Base-by-base conservation (phyloP, 2,329 filamentous ascomycete genomes). In the Emmonsia crescens region DNA sequence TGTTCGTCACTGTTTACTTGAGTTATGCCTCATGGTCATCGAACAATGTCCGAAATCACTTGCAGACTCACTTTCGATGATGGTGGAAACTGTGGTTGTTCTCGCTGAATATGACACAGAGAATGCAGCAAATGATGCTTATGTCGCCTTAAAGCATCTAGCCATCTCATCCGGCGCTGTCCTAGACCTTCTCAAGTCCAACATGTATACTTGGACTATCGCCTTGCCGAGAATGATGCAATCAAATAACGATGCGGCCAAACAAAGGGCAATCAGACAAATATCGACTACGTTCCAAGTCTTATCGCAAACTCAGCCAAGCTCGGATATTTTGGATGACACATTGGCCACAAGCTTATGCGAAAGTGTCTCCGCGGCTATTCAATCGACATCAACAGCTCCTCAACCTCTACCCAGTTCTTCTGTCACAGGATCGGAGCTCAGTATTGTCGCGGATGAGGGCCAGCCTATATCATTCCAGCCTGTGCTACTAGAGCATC, bases 191-290 rank as follows among this genome's bases (percentile, higher is more conserved):
- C 77, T 93, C 31, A 89, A 89, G 67, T 82, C 81, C 33, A 87
- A 84, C 0, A 80, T 95, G 0, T 89, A 93, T 72, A 86, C 85
- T 59, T 96, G 92, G 91, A 82, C 92, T 29, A 84, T 85, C 2
- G 87, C 89, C 48, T 81, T 99, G 21, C 87, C 93, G 5, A 83
- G 91, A 19, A 75, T 90, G 16, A 92, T 96, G 85, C 90, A 93
- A 71, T 84, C 86, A 9, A 88, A 86, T 66, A 91, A 97, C 68
- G 91, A 96, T 67, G 80, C 80, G n/a, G 79, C 82, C 33, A 96
- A 95, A 72, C 81, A 85, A 64, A 82, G 83, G 61, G 85, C 87
- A 1, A 82, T 97, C 31, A 82, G 82, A 33, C 89, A 93, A 64
- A 82, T 99, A n/a, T 83, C 87, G 16, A 87, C 86, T 56, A 86